These are phyloP conservation scores for Naganishia randhawae DNA, from an alignment of 768 basidiomycete species.

Conservation along the genomic window DNA sequence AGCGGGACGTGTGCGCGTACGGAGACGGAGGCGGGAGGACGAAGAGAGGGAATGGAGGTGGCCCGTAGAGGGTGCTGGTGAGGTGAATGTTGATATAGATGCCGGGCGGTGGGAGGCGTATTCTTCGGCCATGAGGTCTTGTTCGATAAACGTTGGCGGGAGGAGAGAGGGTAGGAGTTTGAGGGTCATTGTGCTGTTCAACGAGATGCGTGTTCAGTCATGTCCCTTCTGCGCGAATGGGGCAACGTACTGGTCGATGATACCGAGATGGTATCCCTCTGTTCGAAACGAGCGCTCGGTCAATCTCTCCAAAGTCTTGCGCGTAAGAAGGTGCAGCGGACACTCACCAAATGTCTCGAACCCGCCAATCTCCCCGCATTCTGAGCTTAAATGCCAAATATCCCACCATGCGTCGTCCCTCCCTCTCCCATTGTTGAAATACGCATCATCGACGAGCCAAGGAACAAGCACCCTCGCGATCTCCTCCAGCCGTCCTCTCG, in stretches of 20 bases:
- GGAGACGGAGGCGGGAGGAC: too few species aligned
- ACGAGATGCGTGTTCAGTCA: background rate
- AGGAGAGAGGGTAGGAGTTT: slow-evolving; percentile 25
- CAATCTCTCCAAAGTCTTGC: too few species aligned
- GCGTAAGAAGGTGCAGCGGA: background rate
- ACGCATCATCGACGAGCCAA: background rate
- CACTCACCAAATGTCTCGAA: slow-evolving; percentile 30
- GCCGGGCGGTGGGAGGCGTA: too few species aligned
- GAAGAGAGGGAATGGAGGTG: background rate
- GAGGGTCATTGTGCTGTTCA: slow-evolving; percentile 26
- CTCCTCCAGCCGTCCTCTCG: background rate
- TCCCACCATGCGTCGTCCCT: slow-evolving; percentile 26
- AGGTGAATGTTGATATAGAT: background rate
- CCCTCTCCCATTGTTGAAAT: background rate
- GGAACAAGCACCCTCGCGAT: background rate
- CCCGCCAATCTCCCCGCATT: slow-evolving; percentile 26
- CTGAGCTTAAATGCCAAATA: slow-evolving; percentile 22
- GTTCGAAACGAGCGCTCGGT: too few species aligned
- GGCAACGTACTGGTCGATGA: slow-evolving; percentile 27
- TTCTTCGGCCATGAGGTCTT: background rate
- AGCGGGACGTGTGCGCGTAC: too few species aligned
- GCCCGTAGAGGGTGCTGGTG: background rate
- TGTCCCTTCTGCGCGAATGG: background rate
- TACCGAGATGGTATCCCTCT: slow-evolving; percentile 26
- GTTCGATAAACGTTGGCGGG: background rate